These are phyloP conservation scores for Rhododendron griersonianum DNA, from an alignment of 148 eudicot species.

Conservation along the genomic window DNA sequence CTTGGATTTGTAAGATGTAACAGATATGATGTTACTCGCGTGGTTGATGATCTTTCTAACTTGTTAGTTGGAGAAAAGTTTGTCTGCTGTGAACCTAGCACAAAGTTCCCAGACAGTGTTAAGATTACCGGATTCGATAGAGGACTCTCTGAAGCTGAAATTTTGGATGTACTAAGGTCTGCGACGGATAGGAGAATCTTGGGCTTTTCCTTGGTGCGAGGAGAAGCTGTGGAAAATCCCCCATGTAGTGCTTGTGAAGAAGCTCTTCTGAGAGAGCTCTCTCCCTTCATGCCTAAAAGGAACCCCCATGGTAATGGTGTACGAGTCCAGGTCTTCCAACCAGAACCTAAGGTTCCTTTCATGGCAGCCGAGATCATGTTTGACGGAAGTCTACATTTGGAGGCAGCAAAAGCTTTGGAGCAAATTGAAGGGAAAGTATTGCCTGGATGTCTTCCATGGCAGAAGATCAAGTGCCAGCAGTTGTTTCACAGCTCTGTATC, in stretches of 20 bases:
- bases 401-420: constrained; percentile 95
- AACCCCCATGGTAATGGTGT: constrained; percentile 45
- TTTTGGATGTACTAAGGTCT: constrained; percentile 38
- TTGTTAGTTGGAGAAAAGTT: constrained; percentile 45
- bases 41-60: constrained; percentile 49
- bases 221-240: constrained; percentile 54
- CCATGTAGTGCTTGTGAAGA: constrained; percentile 58
- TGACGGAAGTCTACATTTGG: constrained; percentile 84
- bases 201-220: constrained; percentile 58
- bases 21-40: constrained; percentile 33
- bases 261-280: constrained; percentile 64
- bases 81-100: constrained; percentile 37
- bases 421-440: constrained; percentile 77
- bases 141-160: constrained; percentile 62
- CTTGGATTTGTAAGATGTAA: constrained; percentile 59
- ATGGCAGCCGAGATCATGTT: constrained; percentile 70
- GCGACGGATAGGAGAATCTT: constrained; percentile 51
- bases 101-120: constrained; percentile 39
- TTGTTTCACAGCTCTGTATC: constrained; percentile 76
- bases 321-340: constrained; percentile 62
- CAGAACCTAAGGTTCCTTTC: constrained; percentile 53
- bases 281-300: constrained; percentile 69
- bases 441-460: constrained; percentile 78
- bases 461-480: constrained; percentile 73
- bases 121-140: constrained; percentile 52